These are phyloP conservation scores for Petasospora rhodanensis DNA, from an alignment of 1,139 yeast species.

Conservation along the genomic window DNA sequence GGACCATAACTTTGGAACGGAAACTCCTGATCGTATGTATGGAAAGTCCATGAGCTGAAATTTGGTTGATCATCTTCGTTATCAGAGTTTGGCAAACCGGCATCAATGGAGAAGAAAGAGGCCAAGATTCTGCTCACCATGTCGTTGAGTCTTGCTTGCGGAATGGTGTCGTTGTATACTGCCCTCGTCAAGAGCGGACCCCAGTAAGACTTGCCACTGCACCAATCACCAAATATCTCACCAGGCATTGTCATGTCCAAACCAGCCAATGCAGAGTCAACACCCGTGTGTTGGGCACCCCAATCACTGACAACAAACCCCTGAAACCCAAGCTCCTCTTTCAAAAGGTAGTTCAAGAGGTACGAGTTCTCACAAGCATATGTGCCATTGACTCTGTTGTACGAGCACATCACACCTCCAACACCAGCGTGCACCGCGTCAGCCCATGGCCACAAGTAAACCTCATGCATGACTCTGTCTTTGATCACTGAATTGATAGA, in stretches of 20 bases:
- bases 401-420: constrained; percentile 60
- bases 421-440: constrained; percentile 58
- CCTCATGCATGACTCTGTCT: constrained; percentile 60
- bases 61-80: constrained; percentile 42
- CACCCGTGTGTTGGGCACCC: constrained; percentile 61
- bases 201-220: constrained; percentile 53
- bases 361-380: constrained; percentile 61
- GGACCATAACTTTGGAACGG: constrained; percentile 54
- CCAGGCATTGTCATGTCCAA: constrained; percentile 71
- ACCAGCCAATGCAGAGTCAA: constrained; percentile 54
- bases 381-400: constrained; percentile 54
- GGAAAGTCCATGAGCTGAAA: constrained; percentile 56
- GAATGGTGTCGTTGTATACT: constrained; percentile 51
- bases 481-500: constrained; percentile 51
- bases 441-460: constrained; percentile 65
- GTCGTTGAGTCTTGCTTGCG: constrained; percentile 53
- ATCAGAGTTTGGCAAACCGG: constrained; percentile 28
- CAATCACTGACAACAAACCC: constrained; percentile 66
- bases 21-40: constrained; percentile 48
- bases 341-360: constrained; percentile 48
- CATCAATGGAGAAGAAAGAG: constrained; percentile 47
- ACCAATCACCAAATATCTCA: constrained; percentile 48
- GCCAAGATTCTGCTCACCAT: constrained; percentile 60
- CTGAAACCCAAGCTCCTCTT: constrained; percentile 62
- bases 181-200: constrained; percentile 55